These are phyloP conservation scores for Diutina catenulata DNA, from an alignment of 1,139 yeast genomes.

Conservation along the genomic window DNA sequence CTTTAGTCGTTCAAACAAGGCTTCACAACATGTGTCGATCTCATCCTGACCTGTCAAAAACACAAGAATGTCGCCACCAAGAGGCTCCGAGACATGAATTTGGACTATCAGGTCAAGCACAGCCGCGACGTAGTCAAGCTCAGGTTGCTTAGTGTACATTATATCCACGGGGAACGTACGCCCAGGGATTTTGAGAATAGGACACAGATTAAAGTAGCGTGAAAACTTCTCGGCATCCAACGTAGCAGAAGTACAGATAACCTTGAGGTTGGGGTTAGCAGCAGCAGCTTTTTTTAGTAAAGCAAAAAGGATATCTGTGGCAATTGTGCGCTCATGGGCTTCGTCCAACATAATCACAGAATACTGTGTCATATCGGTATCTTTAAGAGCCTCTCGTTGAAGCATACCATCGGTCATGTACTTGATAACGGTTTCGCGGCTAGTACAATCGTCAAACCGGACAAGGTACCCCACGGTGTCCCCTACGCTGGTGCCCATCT, in stretches of 20 bases:
- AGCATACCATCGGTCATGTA: constrained; percentile 93
- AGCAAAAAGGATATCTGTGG: constrained; percentile 88
- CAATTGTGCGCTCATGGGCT: constrained; percentile 91
- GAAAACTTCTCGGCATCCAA: constrained; percentile 80
- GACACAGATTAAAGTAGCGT: constrained; percentile 64
- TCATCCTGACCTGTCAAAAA: constrained; percentile 89
- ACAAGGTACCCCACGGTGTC: constrained; percentile 59
- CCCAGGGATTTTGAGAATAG: constrained; percentile 77
- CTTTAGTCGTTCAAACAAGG: constrained; percentile 53
- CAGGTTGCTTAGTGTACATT: constrained; percentile 68
- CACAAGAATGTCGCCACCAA: constrained; percentile 68
- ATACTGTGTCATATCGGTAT: constrained; percentile 61
- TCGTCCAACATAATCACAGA: constrained; percentile 87
- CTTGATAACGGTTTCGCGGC: constrained; percentile 45
- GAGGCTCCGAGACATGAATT: constrained; percentile 64
- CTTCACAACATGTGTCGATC: constrained; percentile 82
- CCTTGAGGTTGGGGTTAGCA: constrained; percentile 61
- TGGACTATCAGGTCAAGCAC: constrained; percentile 73
- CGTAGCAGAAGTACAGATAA: constrained; percentile 89
- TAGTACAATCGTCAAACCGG: constrained; percentile 51
- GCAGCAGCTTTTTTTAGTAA: constrained; percentile 61
- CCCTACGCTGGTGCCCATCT: constrained; percentile 46
- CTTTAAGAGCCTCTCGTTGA: constrained; percentile 69
- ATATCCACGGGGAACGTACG: constrained; percentile 83
- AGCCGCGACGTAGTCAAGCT: constrained; percentile 74